Base-by-base conservation (phyloP, 2,329 filamentous ascomycete species). In the Seiridium cupressi region DNA sequence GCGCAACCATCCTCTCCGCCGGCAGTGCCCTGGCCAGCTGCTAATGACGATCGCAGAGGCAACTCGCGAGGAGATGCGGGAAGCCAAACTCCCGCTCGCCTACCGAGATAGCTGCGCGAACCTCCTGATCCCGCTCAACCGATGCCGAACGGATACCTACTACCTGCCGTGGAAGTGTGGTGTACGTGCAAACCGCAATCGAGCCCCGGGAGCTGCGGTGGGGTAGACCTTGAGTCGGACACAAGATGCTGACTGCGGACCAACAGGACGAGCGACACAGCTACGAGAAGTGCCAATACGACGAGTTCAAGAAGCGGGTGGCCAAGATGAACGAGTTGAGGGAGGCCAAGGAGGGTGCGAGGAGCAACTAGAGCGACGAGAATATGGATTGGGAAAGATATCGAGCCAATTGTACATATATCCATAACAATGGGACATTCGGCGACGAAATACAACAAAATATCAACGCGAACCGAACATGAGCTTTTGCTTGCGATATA, bases 241-340 rank as follows among this genome's bases (percentile, higher is more conserved):
- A 18, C 11, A 34, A 34, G 53, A 60, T 59, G 44, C 40, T 35
- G 35, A n/a, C 35, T 42, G 40, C 32, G 46, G 48, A 44, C 38
- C 44, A 60, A 61, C 73, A 98, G 95, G 88, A 93, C 76, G 95
- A 99, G 84, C 85, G 95, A 82, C 95, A 99, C 80, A 90, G 89
- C 73, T 99, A 99, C 84, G 95, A 99, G 77, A 98, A 98, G 78
- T 99, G 95, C 86, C 95, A 99, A 74, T 99, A 99, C 79, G 91
- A 91, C 66, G 95, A 98, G 77, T 99, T 99, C 84, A 97, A 97
- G 88, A 92, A 94, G 85, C 89, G 95, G 61, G 95, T 99, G 66
- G 92, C 90, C 73, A 98, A 97, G 88, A 99, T 99, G 95, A 88
- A 98, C 71, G 93, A 99, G 82, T 80, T 99, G 73, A 86, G 93